phyloP scores from a whole-genome alignment of 441 rosid genomes.

The Metrosideros polymorpha region DNA sequence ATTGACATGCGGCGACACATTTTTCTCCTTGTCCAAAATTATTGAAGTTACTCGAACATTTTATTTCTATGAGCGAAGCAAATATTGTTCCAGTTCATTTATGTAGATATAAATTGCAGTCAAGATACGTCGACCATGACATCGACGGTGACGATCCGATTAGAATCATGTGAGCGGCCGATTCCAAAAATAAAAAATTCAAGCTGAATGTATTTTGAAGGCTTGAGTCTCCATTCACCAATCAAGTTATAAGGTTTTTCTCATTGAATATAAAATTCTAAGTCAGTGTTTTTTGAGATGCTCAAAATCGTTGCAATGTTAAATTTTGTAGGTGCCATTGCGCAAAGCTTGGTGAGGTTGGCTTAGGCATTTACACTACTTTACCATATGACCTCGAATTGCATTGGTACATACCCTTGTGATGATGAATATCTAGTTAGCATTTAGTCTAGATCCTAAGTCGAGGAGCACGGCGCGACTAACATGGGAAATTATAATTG shows the following conservation, averaged over 20 bases:
- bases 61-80: not conserved
- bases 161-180: not conserved
- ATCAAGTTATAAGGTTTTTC: accelerated
- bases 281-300: not conserved
- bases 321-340: not conserved
- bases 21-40: not conserved
- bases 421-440: too few relatives aligned
- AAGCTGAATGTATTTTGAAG: not conserved
- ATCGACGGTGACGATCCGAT: not conserved
- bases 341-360: not conserved
- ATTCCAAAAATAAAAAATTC: not conserved
- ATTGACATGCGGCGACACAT: not conserved
- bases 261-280: accelerated
- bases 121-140: accelerated
- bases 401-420: not conserved
- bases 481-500: not conserved
- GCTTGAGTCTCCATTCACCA: accelerated
- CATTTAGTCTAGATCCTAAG: not conserved
- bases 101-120: not conserved
- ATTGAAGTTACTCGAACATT: not conserved
- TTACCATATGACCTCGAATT: not conserved
- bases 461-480: not conserved
- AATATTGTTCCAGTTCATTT: not conserved
- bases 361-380: not conserved
- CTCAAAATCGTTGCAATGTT: accelerated